Base-by-base conservation (phyloP, 129 eudicot species). In the Flaveria robusta region DNA sequence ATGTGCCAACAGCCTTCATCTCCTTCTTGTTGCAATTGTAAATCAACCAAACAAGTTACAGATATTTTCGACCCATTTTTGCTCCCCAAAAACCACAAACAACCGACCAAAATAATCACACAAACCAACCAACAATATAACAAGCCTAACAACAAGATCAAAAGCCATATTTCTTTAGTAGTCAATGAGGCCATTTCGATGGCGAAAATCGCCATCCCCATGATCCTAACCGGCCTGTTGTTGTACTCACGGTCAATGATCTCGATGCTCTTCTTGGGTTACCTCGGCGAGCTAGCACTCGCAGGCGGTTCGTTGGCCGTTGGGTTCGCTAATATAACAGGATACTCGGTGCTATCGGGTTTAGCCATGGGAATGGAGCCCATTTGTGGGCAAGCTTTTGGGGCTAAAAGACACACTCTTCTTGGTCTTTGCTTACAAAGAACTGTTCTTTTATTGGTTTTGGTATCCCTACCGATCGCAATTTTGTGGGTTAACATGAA, bases 291-390 rank as follows among this genome's bases (percentile, higher is more conserved):
- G 59, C 86, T 92, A 1, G 90, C 91, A 15, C 79, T 91, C 0
- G 97, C 97, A 0, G 96, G 96, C 11, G 97, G 97, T 46, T 85
- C 97, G 2, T 76, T 92, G 13, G 97, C 97, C 14, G 66, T 92
- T 13, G 96, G 97, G 42, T 92, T 89, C 69, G 97, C 97, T 13
- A 92, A 91, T 82, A 91, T 91, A 75, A 86, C 95, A 41, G 97
- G 97, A 10, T 91, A 91, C 89, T 91, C 97, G 0, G 80, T 92
- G 52, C 86, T 92, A 31, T 92, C 97, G 0, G 97, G 97, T 55
- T 76, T 92, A 23, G 97, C 97, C 74, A 85, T 92, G 96, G 97
- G 97, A n/a, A 92, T 92, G 96, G 97, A 92, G 37, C 96, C 97
- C 79, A 92, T 92, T 74, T 92, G 97, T 19, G 97, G 92, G n/a